Conservation (phyloP, 306 rosid genomes). For the Medicago arabica region DNA sequence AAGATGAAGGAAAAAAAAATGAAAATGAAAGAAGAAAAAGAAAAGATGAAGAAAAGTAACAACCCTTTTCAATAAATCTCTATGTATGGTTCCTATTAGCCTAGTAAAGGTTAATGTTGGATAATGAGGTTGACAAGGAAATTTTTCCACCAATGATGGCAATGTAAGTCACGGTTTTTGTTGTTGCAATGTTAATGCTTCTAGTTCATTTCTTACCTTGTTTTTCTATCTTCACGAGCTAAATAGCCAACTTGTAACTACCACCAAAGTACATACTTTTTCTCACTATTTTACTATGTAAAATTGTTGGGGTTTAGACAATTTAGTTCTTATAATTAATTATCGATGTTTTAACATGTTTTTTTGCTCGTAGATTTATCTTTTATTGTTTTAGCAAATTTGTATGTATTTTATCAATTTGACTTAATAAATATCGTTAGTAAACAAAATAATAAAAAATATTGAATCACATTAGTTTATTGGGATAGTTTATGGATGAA, state of each 20-base stretch:
- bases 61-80: conserved; percentile 32
- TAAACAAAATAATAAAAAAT: not conserved
- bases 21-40: conserved; percentile 23
- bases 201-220: not conserved
- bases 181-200: conserved; percentile 30
- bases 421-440: too few species aligned
- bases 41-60: conserved; percentile 36
- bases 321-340: not conserved
- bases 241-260: conserved; percentile 10
- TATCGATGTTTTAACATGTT: not conserved
- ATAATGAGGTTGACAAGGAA: conserved; percentile 34
- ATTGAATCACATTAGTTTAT: not conserved
- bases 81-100: conserved; percentile 37
- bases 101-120: conserved; percentile 29
- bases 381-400: too few species aligned
- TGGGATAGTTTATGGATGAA: not conserved
- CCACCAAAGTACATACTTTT: not conserved
- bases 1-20: conserved; percentile 43
- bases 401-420: too few species aligned
- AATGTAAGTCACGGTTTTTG: conserved; percentile 37
- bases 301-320: not conserved
- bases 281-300: not conserved
- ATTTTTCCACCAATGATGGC: conserved; percentile 32
- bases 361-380: too few species aligned
- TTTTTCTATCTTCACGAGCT: conserved; percentile 24